These are phyloP conservation scores for Penicillium subrubescens DNA, from an alignment of 495 filamentous ascomycete genomes.

Conservation along the genomic window DNA sequence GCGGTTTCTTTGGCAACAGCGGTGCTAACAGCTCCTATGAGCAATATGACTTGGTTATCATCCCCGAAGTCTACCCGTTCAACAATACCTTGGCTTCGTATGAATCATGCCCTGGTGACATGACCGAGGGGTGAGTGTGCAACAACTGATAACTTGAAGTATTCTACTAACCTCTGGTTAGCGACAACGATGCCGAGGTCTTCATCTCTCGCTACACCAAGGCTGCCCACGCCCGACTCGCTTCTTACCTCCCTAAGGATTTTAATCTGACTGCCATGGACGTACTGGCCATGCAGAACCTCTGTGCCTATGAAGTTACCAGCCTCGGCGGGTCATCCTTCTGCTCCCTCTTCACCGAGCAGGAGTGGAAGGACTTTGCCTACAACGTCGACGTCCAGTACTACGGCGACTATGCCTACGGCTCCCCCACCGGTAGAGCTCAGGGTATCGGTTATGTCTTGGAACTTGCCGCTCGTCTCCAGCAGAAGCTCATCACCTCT, in stretches of 20 bases:
- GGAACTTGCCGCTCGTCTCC: slow-evolving; percentile 61
- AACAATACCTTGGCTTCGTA: slow-evolving; percentile 56
- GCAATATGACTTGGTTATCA: slow-evolving; percentile 49
- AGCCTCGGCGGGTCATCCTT: slow-evolving; percentile 38
- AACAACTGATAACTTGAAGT: neutral
- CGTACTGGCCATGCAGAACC: slow-evolving; percentile 55
- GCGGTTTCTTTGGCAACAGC: slow-evolving; percentile 42
- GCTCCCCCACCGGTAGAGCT: slow-evolving; percentile 62
- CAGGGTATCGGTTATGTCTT: slow-evolving; percentile 65
- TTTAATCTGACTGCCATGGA: slow-evolving; percentile 56
- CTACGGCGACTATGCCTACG: slow-evolving; percentile 58
- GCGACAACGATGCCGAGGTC: slow-evolving; percentile 24
- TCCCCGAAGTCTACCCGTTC: slow-evolving; percentile 46
- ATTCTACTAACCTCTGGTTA: slow-evolving; percentile 1
- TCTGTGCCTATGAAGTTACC: slow-evolving; percentile 36
- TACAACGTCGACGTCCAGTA: slow-evolving; percentile 62
- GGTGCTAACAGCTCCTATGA: slow-evolving; percentile 42
- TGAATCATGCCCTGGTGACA: slow-evolving; percentile 34
- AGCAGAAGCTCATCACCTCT: slow-evolving; percentile 52
- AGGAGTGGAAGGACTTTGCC: slow-evolving; percentile 58
- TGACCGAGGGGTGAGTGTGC: slow-evolving; percentile 24
- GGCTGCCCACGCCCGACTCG: slow-evolving; percentile 27
- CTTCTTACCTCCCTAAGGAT: slow-evolving; percentile 29
- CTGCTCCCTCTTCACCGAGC: slow-evolving; percentile 58
- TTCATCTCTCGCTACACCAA: slow-evolving; percentile 35